phyloP scores from a whole-genome alignment of 2,329 filamentous ascomycete species.

The Fusarium duplospermum region DNA sequence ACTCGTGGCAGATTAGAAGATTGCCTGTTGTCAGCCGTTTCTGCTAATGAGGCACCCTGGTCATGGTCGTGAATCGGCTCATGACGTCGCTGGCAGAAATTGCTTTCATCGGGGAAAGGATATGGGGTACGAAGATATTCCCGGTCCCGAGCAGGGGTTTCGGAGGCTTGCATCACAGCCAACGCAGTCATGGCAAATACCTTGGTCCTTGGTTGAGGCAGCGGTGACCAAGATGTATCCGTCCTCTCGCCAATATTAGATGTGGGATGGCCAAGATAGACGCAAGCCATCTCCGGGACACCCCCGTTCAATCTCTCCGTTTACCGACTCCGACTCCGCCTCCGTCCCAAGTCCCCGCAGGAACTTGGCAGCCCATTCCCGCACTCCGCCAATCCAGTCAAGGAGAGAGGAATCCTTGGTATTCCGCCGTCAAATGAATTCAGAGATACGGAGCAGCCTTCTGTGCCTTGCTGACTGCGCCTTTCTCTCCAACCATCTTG shows the following conservation, averaged over 20 bases:
- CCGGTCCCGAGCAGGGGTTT: constrained; percentile 4
- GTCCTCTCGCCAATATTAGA: neutral
- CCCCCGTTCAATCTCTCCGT: constrained; percentile 14
- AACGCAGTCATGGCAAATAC: constrained; percentile 9
- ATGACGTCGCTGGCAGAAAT: constrained; percentile 28
- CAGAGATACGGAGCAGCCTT: neutral
- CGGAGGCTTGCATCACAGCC: constrained; percentile 6
- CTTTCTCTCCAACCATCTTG: constrained; percentile 15
- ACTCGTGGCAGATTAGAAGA: constrained; percentile 4
- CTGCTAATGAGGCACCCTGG: neutral
- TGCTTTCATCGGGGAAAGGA: neutral
- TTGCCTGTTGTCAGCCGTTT: constrained; percentile 5
- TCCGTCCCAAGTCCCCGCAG: constrained; percentile 9
- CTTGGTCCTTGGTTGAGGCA: constrained; percentile 1
- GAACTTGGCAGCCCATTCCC: constrained; percentile 17
- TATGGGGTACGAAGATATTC: constrained; percentile 4
- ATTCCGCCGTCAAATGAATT: neutral
- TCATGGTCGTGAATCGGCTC: constrained; percentile 9
- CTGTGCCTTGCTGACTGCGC: constrained; percentile 1
- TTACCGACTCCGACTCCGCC: constrained; percentile 24
- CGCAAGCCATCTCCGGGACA: constrained; percentile 11
- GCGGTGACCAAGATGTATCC: neutral
- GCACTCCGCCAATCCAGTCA: constrained; percentile 5
- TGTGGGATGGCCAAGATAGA: neutral
- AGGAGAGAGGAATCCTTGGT: neutral